Conservation (phyloP, 2,329 filamentous ascomycete species). For the Allantophomopsis cytisporea region DNA sequence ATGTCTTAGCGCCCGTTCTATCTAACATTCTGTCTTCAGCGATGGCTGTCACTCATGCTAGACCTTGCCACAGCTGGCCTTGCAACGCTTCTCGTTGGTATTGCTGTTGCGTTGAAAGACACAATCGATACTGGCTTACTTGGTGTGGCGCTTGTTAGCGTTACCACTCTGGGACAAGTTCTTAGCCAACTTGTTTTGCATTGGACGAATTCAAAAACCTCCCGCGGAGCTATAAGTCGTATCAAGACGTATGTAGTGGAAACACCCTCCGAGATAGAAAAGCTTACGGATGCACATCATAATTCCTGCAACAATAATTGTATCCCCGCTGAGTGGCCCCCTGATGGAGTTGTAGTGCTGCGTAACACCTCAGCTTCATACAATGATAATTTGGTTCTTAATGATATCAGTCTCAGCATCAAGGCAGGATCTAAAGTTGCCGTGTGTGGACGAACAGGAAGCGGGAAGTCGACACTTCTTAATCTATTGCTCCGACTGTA, state of each 20-base stretch:
- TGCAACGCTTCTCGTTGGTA: slow-evolving; percentile 13
- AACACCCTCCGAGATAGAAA: slow-evolving; percentile 19
- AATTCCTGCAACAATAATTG: slow-evolving; percentile 19
- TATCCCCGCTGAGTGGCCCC: slow-evolving; percentile 3
- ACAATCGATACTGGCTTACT: slow-evolving; percentile 1
- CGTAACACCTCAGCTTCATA: slow-evolving; percentile 3
- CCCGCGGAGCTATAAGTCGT: slow-evolving; percentile 39
- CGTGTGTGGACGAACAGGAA: slow-evolving; percentile 22
- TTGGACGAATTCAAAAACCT: slow-evolving; percentile 42
- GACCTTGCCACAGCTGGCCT: slow-evolving; percentile 25
- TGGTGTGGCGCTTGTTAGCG: background rate
- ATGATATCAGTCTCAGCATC: slow-evolving; percentile 24
- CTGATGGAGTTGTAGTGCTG: slow-evolving; percentile 3
- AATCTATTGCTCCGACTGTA: slow-evolving; percentile 32
- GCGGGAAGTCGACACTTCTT: slow-evolving; percentile 26
- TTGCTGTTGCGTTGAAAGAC: slow-evolving; percentile 8
- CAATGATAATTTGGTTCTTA: slow-evolving; percentile 10
- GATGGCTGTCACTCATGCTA: slow-evolving; percentile 28
- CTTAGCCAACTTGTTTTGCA: slow-evolving; percentile 26
- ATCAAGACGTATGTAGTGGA: slow-evolving; percentile 36
- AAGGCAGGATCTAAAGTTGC: slow-evolving; percentile 17
- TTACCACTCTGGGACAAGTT: slow-evolving; percentile 27
- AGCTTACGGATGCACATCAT: slow-evolving; percentile 2
- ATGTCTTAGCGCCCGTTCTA: slow-evolving; percentile 29
- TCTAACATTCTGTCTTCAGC: slow-evolving; percentile 27